phyloP scores from a whole-genome alignment of 2,329 filamentous ascomycete species.

The Cadophora luteo-olivacea region DNA sequence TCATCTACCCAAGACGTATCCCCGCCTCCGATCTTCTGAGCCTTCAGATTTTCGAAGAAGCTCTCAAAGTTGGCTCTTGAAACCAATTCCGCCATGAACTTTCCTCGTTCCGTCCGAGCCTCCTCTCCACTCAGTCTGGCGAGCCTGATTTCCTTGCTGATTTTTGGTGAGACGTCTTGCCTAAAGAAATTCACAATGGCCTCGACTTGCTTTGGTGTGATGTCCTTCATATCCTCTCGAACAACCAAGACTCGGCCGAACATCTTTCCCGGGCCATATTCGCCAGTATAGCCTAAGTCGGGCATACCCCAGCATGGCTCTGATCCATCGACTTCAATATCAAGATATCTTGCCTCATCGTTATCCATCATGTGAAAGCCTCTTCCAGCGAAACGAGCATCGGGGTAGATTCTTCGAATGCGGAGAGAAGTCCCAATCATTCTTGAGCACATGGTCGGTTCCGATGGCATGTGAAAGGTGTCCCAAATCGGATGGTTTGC shows the following conservation, averaged over 20 bases:
- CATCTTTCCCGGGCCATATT: background rate
- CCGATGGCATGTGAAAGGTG: background rate
- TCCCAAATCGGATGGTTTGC: background rate
- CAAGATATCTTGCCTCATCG: background rate
- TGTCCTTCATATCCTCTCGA: constrained; percentile 6
- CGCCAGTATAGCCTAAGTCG: background rate
- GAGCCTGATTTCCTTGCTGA: background rate
- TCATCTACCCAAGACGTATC: background rate
- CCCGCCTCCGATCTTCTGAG: background rate
- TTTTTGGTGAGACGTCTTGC: background rate
- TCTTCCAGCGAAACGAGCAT: background rate
- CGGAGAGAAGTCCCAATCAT: background rate
- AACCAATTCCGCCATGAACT: background rate
- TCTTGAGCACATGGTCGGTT: background rate
- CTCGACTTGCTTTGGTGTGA: constrained; percentile 16
- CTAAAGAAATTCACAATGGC: constrained; percentile 7
- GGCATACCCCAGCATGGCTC: background rate
- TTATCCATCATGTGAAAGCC: background rate
- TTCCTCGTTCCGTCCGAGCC: background rate
- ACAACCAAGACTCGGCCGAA: constrained; percentile 8
- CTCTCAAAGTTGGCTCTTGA: background rate
- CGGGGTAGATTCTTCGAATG: background rate
- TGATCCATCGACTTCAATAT: background rate
- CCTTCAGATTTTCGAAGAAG: background rate
- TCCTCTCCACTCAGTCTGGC: background rate